Percentiles rank a stretch among this genome's conserved stretches.
Evolutionary conservation across 2,329 filamentous ascomycete genomes (phyloP).

Genomic region (Coniella lustricola): DNA sequence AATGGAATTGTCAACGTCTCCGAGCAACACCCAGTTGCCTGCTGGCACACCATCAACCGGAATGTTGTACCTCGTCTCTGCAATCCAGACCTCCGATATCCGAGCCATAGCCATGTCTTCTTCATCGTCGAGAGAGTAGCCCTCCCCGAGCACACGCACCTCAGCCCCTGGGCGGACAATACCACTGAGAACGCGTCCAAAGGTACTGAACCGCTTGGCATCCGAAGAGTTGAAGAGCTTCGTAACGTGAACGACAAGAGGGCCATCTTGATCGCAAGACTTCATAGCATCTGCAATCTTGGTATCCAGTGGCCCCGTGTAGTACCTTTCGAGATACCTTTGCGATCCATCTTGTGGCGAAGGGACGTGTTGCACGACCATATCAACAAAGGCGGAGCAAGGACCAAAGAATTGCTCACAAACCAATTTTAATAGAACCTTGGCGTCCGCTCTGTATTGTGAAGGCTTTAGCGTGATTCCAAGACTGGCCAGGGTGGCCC

Average conservation of each 20-base stretch:
- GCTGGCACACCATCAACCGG: slow-evolving; percentile 87
- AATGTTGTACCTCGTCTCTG: slow-evolving; percentile 88
- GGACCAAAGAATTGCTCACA: slow-evolving; percentile 95
- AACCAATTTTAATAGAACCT: slow-evolving; percentile 77
- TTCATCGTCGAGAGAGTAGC: slow-evolving; percentile 93
- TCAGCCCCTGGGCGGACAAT: slow-evolving; percentile 74
- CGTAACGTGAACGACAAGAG: slow-evolving; percentile 83
- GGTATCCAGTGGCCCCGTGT: slow-evolving; percentile 82
- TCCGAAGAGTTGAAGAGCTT: slow-evolving; percentile 89
- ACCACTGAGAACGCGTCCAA: slow-evolving; percentile 89
- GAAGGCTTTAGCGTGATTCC: slow-evolving; percentile 87
- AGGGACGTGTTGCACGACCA: slow-evolving; percentile 84
- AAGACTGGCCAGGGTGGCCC: slow-evolving; percentile 67
- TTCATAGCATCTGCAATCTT: slow-evolving; percentile 75
- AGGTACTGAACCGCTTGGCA: slow-evolving; percentile 83
- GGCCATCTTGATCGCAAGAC: slow-evolving; percentile 80
- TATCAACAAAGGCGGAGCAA: slow-evolving; percentile 86
- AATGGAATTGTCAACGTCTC: slow-evolving; percentile 94
- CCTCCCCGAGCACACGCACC: slow-evolving; percentile 88
- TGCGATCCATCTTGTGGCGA: slow-evolving; percentile 75
- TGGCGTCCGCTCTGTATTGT: slow-evolving; percentile 85
- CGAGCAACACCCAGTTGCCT: slow-evolving; percentile 86
- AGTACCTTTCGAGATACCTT: slow-evolving; percentile 74
- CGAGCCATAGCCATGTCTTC: slow-evolving; percentile 92
- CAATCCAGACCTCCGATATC: slow-evolving; percentile 80